Evolutionary conservation across 768 basidiomycete species (phyloP).

Genomic region (Xanthoconium purpureum): DNA sequence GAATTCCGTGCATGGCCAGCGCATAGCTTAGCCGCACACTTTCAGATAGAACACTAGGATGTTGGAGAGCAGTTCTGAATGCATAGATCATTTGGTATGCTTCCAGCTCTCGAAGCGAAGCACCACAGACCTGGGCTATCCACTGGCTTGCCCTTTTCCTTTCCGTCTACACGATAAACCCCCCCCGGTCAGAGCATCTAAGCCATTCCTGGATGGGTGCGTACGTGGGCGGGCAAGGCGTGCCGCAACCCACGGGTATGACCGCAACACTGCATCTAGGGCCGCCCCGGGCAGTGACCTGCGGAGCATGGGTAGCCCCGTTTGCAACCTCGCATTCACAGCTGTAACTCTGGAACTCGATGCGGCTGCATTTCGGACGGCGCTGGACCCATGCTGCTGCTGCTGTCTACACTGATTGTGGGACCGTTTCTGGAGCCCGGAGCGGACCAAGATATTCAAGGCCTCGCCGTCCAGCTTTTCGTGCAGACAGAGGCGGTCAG

Average conservation of each 20-base stretch:
- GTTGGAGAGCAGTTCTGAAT: slow-evolving; percentile 9
- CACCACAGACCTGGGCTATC: slow-evolving; percentile 3
- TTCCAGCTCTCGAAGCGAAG: neutral
- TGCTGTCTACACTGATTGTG: slow-evolving; percentile 20
- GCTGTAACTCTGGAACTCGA: rapidly evolving
- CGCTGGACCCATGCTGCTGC: slow-evolving; percentile 16
- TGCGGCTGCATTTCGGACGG: neutral
- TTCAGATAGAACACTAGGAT: slow-evolving; percentile 10
- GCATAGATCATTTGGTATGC: neutral
- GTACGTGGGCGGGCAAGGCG: neutral
- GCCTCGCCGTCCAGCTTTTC: slow-evolving; percentile 25
- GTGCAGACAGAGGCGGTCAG: slow-evolving; percentile 22
- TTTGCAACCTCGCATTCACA: neutral
- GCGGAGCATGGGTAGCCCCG: slow-evolving; percentile 4
- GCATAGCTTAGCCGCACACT: neutral
- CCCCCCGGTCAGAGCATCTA: slow-evolving; percentile 17
- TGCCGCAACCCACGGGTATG: slow-evolving; percentile 25
- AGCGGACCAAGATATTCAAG: slow-evolving; percentile 24
- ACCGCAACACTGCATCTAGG: slow-evolving; percentile 17
- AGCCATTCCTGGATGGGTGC: neutral
- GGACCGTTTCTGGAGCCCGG: slow-evolving; percentile 31
- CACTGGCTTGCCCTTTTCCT: neutral
- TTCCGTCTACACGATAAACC: neutral
- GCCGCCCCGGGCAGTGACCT: slow-evolving; percentile 24
- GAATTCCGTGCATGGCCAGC: neutral